Percentiles rank a stretch among this genome's conserved stretches.
phyloP scores from a whole-genome alignment of 2,329 filamentous ascomycete species.

The Scopulariopsis brevicaulis region DNA sequence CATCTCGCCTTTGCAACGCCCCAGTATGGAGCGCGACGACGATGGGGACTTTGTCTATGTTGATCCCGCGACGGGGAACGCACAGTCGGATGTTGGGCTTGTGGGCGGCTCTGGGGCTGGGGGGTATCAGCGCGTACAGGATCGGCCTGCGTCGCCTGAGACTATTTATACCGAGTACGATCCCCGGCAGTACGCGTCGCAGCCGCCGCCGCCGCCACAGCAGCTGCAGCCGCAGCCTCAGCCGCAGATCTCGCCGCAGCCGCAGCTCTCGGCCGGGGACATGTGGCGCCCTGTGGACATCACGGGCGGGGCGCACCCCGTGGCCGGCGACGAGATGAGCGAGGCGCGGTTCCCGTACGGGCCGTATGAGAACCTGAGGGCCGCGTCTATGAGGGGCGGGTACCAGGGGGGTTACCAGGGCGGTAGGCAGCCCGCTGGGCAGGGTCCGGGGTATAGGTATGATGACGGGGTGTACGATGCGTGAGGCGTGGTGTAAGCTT shows the following conservation, averaged over 20 bases:
- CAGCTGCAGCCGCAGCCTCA: background rate
- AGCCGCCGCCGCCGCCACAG: background rate
- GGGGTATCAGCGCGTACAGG: background rate
- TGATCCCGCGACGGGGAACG: background rate
- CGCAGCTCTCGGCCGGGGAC: background rate
- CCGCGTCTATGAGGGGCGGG: background rate
- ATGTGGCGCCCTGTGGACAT: background rate
- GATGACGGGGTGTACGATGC: conserved; percentile 1
- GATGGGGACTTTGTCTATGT: background rate
- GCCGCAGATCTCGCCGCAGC: background rate
- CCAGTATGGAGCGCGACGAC: background rate
- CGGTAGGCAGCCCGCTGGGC: background rate
- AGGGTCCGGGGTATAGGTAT: background rate
- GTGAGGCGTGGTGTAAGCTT: background rate
- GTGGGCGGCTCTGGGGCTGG: background rate
- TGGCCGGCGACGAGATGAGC: background rate
- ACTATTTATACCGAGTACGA: background rate
- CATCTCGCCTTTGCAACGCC: background rate
- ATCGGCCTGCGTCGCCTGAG: background rate
- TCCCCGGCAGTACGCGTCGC: background rate
- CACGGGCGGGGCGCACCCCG: background rate
- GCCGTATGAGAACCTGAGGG: conserved; percentile 2
- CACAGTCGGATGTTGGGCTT: background rate
- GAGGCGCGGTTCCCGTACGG: background rate
- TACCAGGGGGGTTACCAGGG: background rate